Evolutionary conservation across 768 basidiomycete genomes (phyloP).

Genomic region (Lactarius pseudohatsudake): DNA sequence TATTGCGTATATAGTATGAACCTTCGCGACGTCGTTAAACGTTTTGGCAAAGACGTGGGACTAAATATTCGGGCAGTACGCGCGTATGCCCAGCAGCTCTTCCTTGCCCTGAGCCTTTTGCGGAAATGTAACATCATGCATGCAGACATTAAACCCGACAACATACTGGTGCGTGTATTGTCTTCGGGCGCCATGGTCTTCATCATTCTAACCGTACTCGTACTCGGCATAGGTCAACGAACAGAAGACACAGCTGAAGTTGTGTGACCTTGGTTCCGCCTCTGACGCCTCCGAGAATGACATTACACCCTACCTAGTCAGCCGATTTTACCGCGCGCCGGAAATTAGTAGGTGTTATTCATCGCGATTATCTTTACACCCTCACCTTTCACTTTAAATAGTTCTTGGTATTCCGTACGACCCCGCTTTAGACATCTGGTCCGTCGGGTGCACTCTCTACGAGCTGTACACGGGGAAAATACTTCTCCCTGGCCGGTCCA

Average conservation of each 20-base stretch:
- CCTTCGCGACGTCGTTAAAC: conserved; percentile 94
- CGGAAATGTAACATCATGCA: conserved; percentile 94
- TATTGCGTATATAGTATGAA: conserved; percentile 71
- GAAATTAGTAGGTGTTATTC: conserved; percentile 80
- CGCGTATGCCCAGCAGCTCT: conserved; percentile 97
- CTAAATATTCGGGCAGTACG: conserved; percentile 96
- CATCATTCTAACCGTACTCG: not conserved
- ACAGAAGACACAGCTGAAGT: conserved; percentile 86
- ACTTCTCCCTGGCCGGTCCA: conserved; percentile 92
- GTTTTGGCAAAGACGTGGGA: conserved; percentile 97
- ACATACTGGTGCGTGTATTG: conserved; percentile 72
- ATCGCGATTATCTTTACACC: conserved; percentile 14
- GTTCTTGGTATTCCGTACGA: conserved; percentile 97
- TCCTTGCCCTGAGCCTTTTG: conserved; percentile 80
- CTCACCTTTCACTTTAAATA: conserved; percentile 37
- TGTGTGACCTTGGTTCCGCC: conserved; percentile 97
- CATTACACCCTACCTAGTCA: conserved; percentile 97
- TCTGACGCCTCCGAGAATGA: conserved; percentile 94
- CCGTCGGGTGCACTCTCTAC: conserved; percentile 95
- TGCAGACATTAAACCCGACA: conserved; percentile 98
- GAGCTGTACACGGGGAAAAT: conserved; percentile 97
- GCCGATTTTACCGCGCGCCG: conserved; percentile 95
- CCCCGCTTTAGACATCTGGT: conserved; percentile 93
- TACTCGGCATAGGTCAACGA: conserved; percentile 74
- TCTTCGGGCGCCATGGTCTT: not conserved